Base-by-base conservation (phyloP, 2,329 filamentous ascomycete species). In the Apiospora saccharicola region DNA sequence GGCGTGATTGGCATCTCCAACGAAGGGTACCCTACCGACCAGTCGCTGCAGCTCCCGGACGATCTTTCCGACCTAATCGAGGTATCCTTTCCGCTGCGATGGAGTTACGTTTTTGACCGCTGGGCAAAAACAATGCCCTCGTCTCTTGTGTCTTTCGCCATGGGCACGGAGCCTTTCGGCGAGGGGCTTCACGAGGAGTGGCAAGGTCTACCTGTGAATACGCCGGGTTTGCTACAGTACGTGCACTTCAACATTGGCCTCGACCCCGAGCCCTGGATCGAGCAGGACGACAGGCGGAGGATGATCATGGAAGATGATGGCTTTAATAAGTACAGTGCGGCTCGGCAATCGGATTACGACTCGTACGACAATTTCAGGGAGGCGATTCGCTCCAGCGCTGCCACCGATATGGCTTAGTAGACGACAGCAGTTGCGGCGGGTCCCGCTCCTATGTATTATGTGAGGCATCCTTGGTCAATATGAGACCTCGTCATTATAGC, bases 61-160 rank as follows among this genome's bases (percentile, higher is more conserved):
- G 16, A 14, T 1, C 34, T 37, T 1, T 24, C 8, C 5, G 46
- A 72, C 16, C 16, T 19, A 13, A 46, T 41, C 37, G 53, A 74
- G n/a, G 68, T 71, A 1, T 30, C 30, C 30, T 73, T 69, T 34
- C 47, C 64, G 43, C 67, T 74, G 13, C 47, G 72, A 1, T 74
- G 73, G 72, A 49, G 53, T 46, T n/a, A 69, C 14, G 46, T 73
- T 1, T 57, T 75, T 10, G 41, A 44, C 6, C 34, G 34, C 5
- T 73, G 73, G 73, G 61, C 34, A 7, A 70, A 24, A 37, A 47
- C 19, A 71, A 71, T 72, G 26, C 0, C 7, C 19, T 53, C n/a
- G 37, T 73, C 34, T 64, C 68, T 64, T 8, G 10, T n/a, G 10
- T 4, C 13, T 4, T 64, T 64, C 34, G 30, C 41, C 22, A 41